Conservation (phyloP, 768 basidiomycete genomes). For the Pleurotus pulmonarius region DNA sequence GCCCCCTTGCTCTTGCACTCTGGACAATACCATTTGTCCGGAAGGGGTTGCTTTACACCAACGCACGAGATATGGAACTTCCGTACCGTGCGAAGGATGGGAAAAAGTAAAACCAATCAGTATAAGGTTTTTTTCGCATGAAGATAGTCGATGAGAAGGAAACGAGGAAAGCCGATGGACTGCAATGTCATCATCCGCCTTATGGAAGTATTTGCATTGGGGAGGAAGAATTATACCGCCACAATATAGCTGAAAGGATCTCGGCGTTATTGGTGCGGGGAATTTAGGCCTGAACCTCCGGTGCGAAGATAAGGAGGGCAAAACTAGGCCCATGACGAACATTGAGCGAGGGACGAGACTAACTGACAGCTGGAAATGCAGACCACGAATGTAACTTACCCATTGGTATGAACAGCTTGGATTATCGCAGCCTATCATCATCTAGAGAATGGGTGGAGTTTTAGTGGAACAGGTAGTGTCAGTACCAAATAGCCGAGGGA, state of each 20-base stretch:
- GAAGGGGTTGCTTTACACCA: constrained; percentile 41
- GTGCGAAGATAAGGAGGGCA: neutral
- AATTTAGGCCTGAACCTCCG: neutral
- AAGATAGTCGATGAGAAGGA: neutral
- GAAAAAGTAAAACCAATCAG: neutral
- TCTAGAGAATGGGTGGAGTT: neutral
- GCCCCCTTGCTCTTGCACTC: constrained; percentile 39
- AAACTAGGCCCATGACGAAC: neutral
- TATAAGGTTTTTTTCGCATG: neutral
- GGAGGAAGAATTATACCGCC: neutral
- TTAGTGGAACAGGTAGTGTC: neutral
- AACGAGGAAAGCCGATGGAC: neutral
- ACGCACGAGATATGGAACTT: constrained; percentile 65
- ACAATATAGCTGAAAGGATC: neutral
- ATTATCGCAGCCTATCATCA: constrained; percentile 56
- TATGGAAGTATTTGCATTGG: neutral
- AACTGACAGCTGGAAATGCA: too few species aligned
- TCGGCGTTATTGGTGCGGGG: neutral
- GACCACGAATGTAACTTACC: constrained; percentile 26
- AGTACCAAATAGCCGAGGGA: neutral
- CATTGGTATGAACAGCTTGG: constrained; percentile 49
- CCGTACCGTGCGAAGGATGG: neutral
- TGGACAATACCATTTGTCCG: constrained; percentile 55
- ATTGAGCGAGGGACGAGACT: too few species aligned
- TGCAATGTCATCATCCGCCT: neutral